Base-by-base conservation (phyloP, 176 grass and related monocot genomes). In the Rhynchospora breviuscula region DNA sequence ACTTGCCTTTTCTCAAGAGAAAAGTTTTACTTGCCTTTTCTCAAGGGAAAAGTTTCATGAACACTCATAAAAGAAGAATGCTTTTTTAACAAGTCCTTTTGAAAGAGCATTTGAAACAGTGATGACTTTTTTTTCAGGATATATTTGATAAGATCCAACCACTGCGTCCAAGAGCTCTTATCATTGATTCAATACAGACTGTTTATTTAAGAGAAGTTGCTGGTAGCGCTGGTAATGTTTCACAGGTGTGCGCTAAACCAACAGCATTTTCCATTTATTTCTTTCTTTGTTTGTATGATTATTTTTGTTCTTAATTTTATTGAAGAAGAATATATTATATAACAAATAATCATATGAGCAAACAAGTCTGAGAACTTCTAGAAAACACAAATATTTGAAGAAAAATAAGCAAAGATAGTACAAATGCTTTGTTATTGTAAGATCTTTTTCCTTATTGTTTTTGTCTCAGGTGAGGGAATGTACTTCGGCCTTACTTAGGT, bases 161-260 rank as follows among this genome's bases (percentile, higher is more conserved):
- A 18, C 84, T 91, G 47, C 86, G 88, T 83, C 95, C 95, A 66
- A 85, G 22, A 67, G 92, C 89, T 79, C 90, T 98, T 79, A 90
- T 98, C 63, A 80, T 98, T 14, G 95, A 98, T 94, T 98, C 95
- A 51, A 93, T 98, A 88, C 92, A 95, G 85, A 98, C 92, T 85
- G 91, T 98, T 76, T 98, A 98, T 88, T 84, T 98, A 80, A 91
- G 19, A 90, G 89, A 87, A 25, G 88, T 98, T 87, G 72, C 89
- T 35, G 95, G 95, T 87, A 98, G 95, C 93, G 90, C 95, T 83
- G 95, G 95, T 63, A 98, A 91, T 87, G 35, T 66, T 62, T 68
- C 64, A 48, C 95, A 98, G 95, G 95, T 98, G 12, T 79, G 84
- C 31, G 18, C 4, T 85, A 22, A 53, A 49, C 10, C 43, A 31